Conservation (phyloP, 148 eudicot genomes). For the Rhododendron griersonianum region DNA sequence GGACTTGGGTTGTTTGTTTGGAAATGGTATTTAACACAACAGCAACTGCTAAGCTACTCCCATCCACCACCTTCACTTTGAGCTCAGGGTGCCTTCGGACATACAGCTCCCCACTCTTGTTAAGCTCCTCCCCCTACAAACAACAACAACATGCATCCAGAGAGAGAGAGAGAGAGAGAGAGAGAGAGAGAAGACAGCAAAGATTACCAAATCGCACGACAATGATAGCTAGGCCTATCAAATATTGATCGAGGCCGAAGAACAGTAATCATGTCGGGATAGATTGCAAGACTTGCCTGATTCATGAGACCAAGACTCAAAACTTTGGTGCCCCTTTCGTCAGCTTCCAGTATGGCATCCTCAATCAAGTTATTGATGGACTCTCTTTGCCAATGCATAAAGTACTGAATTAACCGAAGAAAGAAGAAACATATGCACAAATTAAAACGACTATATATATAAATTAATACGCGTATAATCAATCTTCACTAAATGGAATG, state of each 20-base stretch:
- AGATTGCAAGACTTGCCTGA: slow-evolving; percentile 21
- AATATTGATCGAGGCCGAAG: no score
- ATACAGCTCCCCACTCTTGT: slow-evolving; percentile 29
- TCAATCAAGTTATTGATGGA: slow-evolving; percentile 28
- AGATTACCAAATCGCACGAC: no score
- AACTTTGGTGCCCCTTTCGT: slow-evolving; percentile 19
- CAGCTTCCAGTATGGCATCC: slow-evolving; percentile 27
- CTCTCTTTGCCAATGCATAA: slow-evolving; percentile 22
- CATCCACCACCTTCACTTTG: slow-evolving; percentile 55
- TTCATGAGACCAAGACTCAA: slow-evolving; percentile 33
- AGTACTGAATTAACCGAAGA: slow-evolving; percentile 1
- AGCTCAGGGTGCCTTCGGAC: slow-evolving; percentile 32
- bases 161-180: not conserved
- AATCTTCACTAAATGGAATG: no score
- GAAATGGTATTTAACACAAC: slow-evolving; percentile 37
- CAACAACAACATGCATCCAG: not conserved
- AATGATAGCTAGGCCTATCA: no score
- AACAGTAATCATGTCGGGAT: no score
- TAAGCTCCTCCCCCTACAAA: slow-evolving; percentile 30
- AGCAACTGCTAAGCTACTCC: slow-evolving; percentile 48
- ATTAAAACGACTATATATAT: no score
- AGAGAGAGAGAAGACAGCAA: not conserved
- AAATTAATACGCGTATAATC: no score
- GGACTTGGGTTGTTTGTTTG: slow-evolving; percentile 32
- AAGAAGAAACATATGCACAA: not conserved